These are phyloP conservation scores for Warburgia ugandensis DNA, from an alignment of 164 flowering plant genomes.

Conservation along the genomic window DNA sequence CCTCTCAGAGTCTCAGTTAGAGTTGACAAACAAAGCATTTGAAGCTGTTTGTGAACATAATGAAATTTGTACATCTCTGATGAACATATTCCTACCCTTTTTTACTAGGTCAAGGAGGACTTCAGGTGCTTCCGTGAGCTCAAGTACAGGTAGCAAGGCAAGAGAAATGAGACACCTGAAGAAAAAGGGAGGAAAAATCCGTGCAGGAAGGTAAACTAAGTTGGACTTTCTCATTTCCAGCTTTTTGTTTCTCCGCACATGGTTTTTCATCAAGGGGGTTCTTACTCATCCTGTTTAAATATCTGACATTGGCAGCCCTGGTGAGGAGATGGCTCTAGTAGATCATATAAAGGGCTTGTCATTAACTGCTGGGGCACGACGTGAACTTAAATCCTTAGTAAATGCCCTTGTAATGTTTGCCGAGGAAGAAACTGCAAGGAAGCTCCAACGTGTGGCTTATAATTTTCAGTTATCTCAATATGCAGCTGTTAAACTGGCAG, in stretches of 20 bases:
- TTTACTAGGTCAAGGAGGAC: too few relatives aligned
- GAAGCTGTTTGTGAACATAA: too few relatives aligned
- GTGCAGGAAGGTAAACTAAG: conserved; percentile 80
- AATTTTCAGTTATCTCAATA: conserved; percentile 65
- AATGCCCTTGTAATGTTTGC: conserved; percentile 65
- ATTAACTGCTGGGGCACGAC: conserved; percentile 50
- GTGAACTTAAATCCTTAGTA: conserved; percentile 69
- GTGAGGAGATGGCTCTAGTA: conserved; percentile 84
- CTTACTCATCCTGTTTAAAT: conserved; percentile 2
- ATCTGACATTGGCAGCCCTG: conserved; percentile 60
- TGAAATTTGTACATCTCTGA: too few relatives aligned
- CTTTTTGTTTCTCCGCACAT: neutral
- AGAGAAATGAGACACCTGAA: too few relatives aligned
- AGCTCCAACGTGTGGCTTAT: conserved; percentile 61
- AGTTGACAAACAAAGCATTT: too few relatives aligned
- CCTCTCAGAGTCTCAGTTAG: too few relatives aligned
- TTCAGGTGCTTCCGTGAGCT: too few relatives aligned
- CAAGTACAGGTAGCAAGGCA: too few relatives aligned
- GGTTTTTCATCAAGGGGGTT: neutral
- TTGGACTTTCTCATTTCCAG: neutral
- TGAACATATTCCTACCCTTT: too few relatives aligned
- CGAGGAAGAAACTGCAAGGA: conserved; percentile 65
- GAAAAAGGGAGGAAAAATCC: conserved; percentile 74
- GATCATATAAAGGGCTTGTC: conserved; percentile 92
- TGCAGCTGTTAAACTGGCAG: conserved; percentile 76